Conservation (phyloP, 106 monocot species). For the Amphibolis antarctica region DNA sequence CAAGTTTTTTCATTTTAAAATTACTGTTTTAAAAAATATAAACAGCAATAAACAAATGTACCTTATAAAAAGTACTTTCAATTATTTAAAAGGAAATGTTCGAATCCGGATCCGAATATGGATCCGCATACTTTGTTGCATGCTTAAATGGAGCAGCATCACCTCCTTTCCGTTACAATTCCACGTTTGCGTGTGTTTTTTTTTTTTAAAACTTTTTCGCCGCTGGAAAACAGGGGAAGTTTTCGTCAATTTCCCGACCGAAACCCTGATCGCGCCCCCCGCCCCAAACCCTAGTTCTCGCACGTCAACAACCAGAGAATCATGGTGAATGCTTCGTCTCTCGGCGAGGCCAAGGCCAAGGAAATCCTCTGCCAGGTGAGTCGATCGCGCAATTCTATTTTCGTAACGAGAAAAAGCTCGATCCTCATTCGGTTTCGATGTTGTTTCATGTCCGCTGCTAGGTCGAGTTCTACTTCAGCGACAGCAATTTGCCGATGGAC, state of each 20-base stretch:
- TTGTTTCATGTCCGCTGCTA: slow-evolving; percentile 9
- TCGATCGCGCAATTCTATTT: background rate
- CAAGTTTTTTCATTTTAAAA: no score
- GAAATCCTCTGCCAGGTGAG: slow-evolving; percentile 62
- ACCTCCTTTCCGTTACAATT: no score
- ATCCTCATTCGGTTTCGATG: background rate
- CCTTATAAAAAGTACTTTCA: no score
- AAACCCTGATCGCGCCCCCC: background rate
- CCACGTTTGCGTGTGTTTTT: no score
- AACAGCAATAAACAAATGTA: no score
- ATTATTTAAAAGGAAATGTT: no score
- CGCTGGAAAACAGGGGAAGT: background rate
- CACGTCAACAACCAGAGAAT: background rate
- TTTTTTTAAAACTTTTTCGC: background rate
- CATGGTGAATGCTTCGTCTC: slow-evolving; percentile 18
- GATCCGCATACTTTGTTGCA: no score
- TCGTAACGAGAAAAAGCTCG: background rate
- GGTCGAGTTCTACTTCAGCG: slow-evolving; percentile 96
- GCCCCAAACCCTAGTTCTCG: background rate
- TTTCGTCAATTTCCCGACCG: no score
- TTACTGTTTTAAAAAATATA: no score
- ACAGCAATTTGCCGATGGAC: slow-evolving; percentile 84
- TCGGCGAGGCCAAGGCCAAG: slow-evolving; percentile 43
- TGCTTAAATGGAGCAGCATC: background rate
- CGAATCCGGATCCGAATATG: no score